phyloP scores from a whole-genome alignment of 805 yeast genomes.

The Hanseniaspora osmophila region DNA sequence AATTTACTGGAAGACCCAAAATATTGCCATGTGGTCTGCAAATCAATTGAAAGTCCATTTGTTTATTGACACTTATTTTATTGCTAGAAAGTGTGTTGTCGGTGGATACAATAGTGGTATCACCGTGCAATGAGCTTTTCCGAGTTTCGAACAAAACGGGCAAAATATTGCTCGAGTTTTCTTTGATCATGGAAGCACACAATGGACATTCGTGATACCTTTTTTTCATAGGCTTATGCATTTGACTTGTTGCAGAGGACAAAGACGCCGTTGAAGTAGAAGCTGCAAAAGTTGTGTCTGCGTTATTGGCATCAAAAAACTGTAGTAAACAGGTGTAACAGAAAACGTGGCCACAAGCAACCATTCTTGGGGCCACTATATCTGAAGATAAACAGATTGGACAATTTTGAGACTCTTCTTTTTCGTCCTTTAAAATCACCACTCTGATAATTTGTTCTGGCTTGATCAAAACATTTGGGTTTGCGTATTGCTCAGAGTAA shows the following conservation, averaged over 20 bases:
- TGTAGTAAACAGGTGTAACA: constrained; percentile 73
- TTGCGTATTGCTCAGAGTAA: constrained; percentile 43
- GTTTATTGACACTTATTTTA: constrained; percentile 37
- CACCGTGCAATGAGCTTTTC: too few species aligned
- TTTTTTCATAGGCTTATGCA: constrained; percentile 24
- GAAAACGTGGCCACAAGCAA: constrained; percentile 84
- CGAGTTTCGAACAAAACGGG: constrained; percentile 51
- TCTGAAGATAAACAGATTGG: constrained; percentile 83
- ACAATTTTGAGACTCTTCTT: constrained; percentile 42
- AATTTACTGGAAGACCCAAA: constrained; percentile 36
- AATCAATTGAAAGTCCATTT: constrained; percentile 54
- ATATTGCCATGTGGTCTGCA: constrained; percentile 31
- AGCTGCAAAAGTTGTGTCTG: not conserved
- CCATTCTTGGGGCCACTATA: constrained; percentile 88
- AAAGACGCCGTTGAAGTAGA: not conserved
- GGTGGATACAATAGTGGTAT: too few species aligned
- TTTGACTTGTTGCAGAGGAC: not conserved
- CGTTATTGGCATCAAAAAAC: constrained; percentile 26
- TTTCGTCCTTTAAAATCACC: constrained; percentile 25
- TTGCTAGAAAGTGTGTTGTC: constrained; percentile 29
- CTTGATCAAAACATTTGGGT: constrained; percentile 65
- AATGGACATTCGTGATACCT: constrained; percentile 67
- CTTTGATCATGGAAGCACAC: constrained; percentile 46
- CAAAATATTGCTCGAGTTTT: constrained; percentile 34
- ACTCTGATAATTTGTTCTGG: constrained; percentile 52